phyloP scores from a whole-genome alignment of 225 moss, liverwort and hornwort genomes.

The Polytrichum commune region DNA sequence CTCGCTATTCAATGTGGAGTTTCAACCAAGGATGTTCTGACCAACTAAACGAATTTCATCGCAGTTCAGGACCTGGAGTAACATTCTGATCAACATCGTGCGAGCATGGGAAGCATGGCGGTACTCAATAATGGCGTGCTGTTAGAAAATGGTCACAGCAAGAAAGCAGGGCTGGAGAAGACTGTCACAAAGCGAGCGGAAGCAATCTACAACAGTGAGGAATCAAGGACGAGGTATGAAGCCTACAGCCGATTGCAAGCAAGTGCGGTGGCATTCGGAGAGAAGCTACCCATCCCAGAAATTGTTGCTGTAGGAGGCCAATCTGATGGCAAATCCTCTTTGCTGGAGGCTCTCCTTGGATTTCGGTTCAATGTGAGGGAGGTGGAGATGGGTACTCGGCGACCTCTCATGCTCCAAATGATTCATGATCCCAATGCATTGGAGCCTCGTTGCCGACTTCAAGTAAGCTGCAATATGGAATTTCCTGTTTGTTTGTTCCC shows the following conservation, averaged over 20 bases:
- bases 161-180: conserved; percentile 21
- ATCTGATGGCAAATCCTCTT: conserved; percentile 79
- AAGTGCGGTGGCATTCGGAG: conserved; percentile 69
- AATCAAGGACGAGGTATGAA: conserved; percentile 56
- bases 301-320: conserved; percentile 85
- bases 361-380: conserved; percentile 75
- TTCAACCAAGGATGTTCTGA: too few species aligned
- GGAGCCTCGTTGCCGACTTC: conserved; percentile 75
- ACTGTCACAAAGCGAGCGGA: conserved; percentile 9
- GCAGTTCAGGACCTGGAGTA: not conserved
- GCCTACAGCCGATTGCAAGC: conserved; percentile 76
- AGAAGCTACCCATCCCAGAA: conserved; percentile 72
- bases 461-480: conserved; percentile 29
- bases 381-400: conserved; percentile 87
- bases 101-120: conserved; percentile 3
- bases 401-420: conserved; percentile 85
- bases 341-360: conserved; percentile 78
- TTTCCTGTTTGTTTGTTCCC: too few species aligned
- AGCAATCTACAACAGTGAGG: conserved; percentile 53
- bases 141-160: conserved; percentile 20
- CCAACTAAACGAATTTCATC: too few species aligned
- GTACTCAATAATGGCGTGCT: conserved; percentile 15
- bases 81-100: not conserved
- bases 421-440: conserved; percentile 64
- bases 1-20: too few species aligned